These are phyloP conservation scores for Oxyria digyna DNA, from an alignment of 148 eudicot genomes.

Conservation along the genomic window DNA sequence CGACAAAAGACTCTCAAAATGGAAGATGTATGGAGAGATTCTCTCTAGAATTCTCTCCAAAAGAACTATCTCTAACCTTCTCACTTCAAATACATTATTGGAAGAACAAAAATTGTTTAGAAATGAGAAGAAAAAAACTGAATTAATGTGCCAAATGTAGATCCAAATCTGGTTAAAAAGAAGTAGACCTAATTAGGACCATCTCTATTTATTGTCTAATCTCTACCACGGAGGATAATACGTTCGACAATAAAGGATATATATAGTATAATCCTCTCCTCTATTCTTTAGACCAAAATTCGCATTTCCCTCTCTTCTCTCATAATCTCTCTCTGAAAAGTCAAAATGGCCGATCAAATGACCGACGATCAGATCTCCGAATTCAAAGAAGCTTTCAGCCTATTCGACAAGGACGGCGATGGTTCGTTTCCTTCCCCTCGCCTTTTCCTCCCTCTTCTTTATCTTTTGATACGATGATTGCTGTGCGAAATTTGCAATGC, in stretches of 20 bases:
- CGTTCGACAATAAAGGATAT: neutral
- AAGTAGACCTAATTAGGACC: no score
- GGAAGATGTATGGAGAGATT: no score
- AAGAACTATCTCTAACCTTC: no score
- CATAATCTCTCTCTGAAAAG: neutral
- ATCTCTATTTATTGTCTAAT: no score
- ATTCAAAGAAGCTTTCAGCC: conserved; percentile 38
- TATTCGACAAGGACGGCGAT: conserved; percentile 45
- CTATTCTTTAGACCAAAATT: neutral
- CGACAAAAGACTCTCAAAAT: no score
- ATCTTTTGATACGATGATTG: neutral
- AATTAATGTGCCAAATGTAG: no score
- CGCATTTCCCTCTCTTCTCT: neutral
- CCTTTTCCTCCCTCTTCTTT: neutral
- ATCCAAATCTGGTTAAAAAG: no score
- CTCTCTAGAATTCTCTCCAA: no score
- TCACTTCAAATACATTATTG: no score
- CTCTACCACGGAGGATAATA: neutral
- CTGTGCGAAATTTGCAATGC: neutral
- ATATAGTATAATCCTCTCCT: neutral
- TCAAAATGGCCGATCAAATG: conserved; percentile 33
- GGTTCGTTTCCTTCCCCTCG: conserved; percentile 13
- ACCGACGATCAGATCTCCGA: conserved; percentile 43
- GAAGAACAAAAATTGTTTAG: no score
- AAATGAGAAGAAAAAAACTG: no score